Percentiles rank a stretch among this genome's conserved stretches.
Evolutionary conservation across 2,329 filamentous ascomycete species (phyloP).

Genomic region (Orbilia blumenaviensis): DNA sequence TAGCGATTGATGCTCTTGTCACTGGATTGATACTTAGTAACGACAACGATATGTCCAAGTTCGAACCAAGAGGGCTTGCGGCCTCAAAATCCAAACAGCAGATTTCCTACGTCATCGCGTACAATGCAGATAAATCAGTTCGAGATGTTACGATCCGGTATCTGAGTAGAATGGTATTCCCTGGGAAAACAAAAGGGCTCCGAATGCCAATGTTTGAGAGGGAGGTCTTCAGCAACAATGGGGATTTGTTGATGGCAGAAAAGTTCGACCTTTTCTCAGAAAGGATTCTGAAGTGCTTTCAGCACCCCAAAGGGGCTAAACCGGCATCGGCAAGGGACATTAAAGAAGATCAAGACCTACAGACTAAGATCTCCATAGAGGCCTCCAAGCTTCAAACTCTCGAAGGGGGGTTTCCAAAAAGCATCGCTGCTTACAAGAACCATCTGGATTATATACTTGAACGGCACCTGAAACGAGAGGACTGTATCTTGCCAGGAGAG

Average conservation of each 20-base stretch:
- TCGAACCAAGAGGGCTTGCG: conserved; percentile 83
- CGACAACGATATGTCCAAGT: conserved; percentile 72
- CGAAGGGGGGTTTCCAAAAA: conserved; percentile 83
- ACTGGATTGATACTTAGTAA: conserved; percentile 41
- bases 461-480: conserved; percentile 81
- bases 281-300: conserved; percentile 80
- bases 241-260: conserved; percentile 79
- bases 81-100: conserved; percentile 88
- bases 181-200: conserved; percentile 87
- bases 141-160: conserved; percentile 96
- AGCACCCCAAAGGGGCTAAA: conserved; percentile 72
- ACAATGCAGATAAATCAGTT: conserved; percentile 82
- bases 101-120: conserved; percentile 86
- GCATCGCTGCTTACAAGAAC: conserved; percentile 84
- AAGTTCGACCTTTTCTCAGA: conserved; percentile 88
- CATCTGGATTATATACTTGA: conserved; percentile 80
- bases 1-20: conserved; percentile 84
- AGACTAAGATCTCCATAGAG: conserved; percentile 46
- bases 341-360: conserved; percentile 74
- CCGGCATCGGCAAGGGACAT: conserved; percentile 72
- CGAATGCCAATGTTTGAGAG: conserved; percentile 82
- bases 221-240: conserved; percentile 77
- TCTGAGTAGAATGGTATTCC: conserved; percentile 79
- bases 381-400: not conserved
- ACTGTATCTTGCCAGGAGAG: conserved; percentile 77